Base-by-base conservation (phyloP, 352 stramenopile genomes). In the Pythium myriotylum region DNA sequence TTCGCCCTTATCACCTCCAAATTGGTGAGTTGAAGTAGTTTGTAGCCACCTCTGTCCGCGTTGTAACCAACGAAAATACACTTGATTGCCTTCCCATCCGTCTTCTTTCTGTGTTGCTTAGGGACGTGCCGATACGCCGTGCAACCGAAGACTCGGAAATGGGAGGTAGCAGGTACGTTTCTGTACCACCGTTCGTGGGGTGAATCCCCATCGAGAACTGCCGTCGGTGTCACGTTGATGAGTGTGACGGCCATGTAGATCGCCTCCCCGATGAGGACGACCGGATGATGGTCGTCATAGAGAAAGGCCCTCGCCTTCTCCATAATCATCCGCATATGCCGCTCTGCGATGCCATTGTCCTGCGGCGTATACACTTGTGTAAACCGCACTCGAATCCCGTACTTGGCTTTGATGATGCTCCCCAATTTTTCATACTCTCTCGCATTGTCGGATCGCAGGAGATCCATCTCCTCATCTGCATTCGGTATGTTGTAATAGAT, bases 51-150 rank as follows among this genome's bases (percentile, higher is more conserved):
- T 26, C 37, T 41, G 2, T 67, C 27, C 8, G 42, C n/a, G 48
- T 59, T 54, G 32, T 59, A 72, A 29, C 52, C 65, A 14, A 68
- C 32, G 45, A 68, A 64, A 12, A 68, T 58, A 52, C 46, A 54
- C 42, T 72, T 65, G 43, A 59, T 50, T 35, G 29, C 53, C 10
- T 40, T 50, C 4, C 16, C 53, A 19, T n/a, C 62, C 1, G 47
- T 12, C 35, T 58, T 55, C 3, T 55, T 62, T 4, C 33, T 9
- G 6, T 20, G 16, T 13, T 54, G 19, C n/a, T 59, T 55, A 17
- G 59, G 49, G 9, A 54, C 19, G 48, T 57, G 50, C 3, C 42
- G n/a, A 16, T 50, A 67, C 22, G 29, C 47, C 10, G 40, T 16
- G 50, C 58, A 35, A 42, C 47, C 16, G 47, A 46, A 10, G 35